Conservation (phyloP, 2,329 filamentous ascomycete species). For the Dryadomyces quercus-mongolicae region DNA sequence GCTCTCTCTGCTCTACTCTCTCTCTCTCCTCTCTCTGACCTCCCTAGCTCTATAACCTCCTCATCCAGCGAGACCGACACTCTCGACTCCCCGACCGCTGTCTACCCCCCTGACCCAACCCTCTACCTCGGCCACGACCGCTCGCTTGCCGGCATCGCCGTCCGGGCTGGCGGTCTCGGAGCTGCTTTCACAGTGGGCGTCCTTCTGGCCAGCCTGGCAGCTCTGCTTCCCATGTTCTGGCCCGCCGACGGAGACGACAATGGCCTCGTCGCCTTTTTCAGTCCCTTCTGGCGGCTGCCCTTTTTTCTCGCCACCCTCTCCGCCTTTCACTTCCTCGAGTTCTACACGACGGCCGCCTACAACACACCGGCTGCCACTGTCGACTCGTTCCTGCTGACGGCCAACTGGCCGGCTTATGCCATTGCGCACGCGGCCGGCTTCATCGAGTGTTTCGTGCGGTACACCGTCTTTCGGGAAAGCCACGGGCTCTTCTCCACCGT, state of each 20-base stretch:
- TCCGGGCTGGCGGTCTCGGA: constrained; percentile 43
- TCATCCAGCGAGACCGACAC: background rate
- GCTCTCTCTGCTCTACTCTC: background rate
- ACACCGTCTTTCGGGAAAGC: constrained; percentile 39
- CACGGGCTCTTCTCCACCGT: constrained; percentile 11
- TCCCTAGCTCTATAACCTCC: background rate
- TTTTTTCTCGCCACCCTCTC: constrained; percentile 60
- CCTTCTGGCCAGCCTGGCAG: background rate
- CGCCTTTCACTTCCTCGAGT: constrained; percentile 92
- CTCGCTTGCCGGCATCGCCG: constrained; percentile 47
- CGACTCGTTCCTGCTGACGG: constrained; percentile 68
- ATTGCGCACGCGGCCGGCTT: constrained; percentile 68
- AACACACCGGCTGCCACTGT: constrained; percentile 65
- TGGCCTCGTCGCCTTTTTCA: constrained; percentile 21
- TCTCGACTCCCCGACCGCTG: constrained; percentile 9
- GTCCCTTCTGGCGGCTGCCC: constrained; percentile 47
- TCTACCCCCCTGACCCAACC: constrained; percentile 16
- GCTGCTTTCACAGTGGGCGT: constrained; percentile 25
- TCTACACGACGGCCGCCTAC: constrained; percentile 74
- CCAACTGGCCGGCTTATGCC: constrained; percentile 76
- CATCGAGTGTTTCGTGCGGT: constrained; percentile 56
- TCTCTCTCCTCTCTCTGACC: background rate
- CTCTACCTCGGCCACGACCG: constrained; percentile 36
- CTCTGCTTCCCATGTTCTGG: background rate
- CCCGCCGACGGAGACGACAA: too few relatives aligned